Conservation (phyloP, 2,329 filamentous ascomycete genomes). For the Verticillium nonalfalfae region DNA sequence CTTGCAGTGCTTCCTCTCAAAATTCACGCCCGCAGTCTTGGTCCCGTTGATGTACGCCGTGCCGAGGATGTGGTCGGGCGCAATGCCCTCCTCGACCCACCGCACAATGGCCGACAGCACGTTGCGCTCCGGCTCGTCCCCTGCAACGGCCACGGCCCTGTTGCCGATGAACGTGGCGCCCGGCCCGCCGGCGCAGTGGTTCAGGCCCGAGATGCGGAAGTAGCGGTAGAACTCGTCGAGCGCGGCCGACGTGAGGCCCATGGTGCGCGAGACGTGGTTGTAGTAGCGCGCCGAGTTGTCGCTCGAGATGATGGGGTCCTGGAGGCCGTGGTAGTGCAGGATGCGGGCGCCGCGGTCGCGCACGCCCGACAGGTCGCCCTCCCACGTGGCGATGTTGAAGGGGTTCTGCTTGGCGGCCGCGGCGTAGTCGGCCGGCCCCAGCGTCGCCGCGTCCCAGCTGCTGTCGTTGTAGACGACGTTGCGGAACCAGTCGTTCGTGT, state of each 20-base stretch:
- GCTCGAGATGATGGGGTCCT: constrained; percentile 31
- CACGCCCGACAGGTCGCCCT: constrained; percentile 30
- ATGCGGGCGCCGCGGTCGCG: constrained; percentile 33
- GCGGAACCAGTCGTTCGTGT: constrained; percentile 23
- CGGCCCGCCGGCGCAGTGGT: constrained; percentile 39
- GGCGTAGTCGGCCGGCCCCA: constrained; percentile 2
- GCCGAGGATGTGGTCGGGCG: constrained; percentile 30
- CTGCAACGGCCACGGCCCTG: constrained; percentile 8
- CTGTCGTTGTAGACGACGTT: constrained; percentile 33
- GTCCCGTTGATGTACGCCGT: constrained; percentile 22
- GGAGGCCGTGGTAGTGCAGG: constrained; percentile 37
- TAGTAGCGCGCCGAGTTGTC: constrained; percentile 1
- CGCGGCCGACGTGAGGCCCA: constrained; percentile 4
- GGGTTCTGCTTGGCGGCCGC: not conserved
- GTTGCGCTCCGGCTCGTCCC: constrained; percentile 30
- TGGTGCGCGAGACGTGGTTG: not conserved
- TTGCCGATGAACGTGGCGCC: constrained; percentile 29
- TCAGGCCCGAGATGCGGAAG: constrained; percentile 48
- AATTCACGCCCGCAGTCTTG: constrained; percentile 15
- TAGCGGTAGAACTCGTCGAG: constrained; percentile 43
- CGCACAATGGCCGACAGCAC: constrained; percentile 39
- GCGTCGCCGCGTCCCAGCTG: constrained; percentile 19
- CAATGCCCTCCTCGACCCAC: constrained; percentile 40
- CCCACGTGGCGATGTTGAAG: constrained; percentile 28
- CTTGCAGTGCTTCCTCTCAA: constrained; percentile 25